phyloP scores from a whole-genome alignment of 2,329 filamentous ascomycete species.

The Xylariaceae sp. region DNA sequence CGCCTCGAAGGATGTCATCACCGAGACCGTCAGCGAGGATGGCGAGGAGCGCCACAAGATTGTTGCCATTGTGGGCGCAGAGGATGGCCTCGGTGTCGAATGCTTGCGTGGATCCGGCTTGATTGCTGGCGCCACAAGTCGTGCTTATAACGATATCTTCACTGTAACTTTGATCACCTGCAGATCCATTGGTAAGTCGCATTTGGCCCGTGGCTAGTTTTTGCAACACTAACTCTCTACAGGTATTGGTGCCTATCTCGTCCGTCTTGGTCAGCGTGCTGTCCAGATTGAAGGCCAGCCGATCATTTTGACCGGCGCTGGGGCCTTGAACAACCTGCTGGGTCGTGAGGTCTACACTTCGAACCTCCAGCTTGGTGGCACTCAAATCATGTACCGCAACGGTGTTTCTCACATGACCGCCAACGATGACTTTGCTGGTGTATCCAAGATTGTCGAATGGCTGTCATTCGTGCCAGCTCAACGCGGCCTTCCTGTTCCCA shows the following conservation, averaged over 20 bases:
- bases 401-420: conserved; percentile 99
- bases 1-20: conserved; percentile 74
- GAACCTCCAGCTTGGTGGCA: conserved; percentile 97
- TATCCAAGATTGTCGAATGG: conserved; percentile 97
- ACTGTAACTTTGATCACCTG: conserved; percentile 97
- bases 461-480: conserved; percentile 96
- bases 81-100: conserved; percentile 96
- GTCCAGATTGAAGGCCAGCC: conserved; percentile 99
- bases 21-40: conserved; percentile 79
- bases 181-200: conserved; percentile 79
- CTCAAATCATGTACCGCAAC: conserved; percentile 99
- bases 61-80: conserved; percentile 84
- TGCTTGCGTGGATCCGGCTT: conserved; percentile 95
- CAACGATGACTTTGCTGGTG: conserved; percentile 94
- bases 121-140: conserved; percentile 94
- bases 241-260: conserved; percentile 97
- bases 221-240: conserved; percentile 32
- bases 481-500: conserved; percentile 89
- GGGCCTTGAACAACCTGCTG: conserved; percentile 95
- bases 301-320: conserved; percentile 96
- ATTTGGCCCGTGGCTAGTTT: conserved; percentile 9
- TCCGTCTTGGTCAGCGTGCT: conserved; percentile 95
- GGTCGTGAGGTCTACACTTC: conserved; percentile 98
- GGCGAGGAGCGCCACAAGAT: conserved; percentile 94
- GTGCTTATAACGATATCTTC: conserved; percentile 98